A percentile compares a stretch with the other conserved stretches of the same genome.
These are phyloP conservation scores for Nidularia sp. DNA, from an alignment of 768 basidiomycete genomes.

Conservation along the genomic window DNA sequence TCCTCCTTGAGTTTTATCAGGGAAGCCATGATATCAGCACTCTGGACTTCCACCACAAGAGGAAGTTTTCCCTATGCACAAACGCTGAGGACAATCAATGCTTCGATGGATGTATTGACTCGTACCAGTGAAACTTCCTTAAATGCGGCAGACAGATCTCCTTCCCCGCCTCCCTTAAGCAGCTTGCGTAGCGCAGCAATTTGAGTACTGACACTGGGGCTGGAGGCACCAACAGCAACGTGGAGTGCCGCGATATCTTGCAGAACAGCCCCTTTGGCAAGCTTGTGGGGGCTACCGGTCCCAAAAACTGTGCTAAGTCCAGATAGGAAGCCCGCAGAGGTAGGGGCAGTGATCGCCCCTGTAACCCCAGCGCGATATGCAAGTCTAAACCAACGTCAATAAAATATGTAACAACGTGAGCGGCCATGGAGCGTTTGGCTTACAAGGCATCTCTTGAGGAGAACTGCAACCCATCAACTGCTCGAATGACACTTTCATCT, in stretches of 20 bases:
- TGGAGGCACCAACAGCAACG: slow-evolving; percentile 41
- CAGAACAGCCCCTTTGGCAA: slow-evolving; percentile 53
- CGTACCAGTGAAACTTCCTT: slow-evolving; percentile 41
- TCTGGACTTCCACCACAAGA: slow-evolving; percentile 58
- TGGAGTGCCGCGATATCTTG: slow-evolving; percentile 62
- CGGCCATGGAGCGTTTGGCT: slow-evolving; percentile 7
- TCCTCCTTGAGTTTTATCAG: slow-evolving; percentile 64
- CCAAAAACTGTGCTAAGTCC: slow-evolving; percentile 60
- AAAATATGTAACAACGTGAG: not conserved
- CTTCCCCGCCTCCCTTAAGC: slow-evolving; percentile 34
- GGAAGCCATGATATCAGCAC: slow-evolving; percentile 67
- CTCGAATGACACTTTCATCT: slow-evolving; percentile 39
- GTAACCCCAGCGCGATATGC: slow-evolving; percentile 68
- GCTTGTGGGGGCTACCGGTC: slow-evolving; percentile 49
- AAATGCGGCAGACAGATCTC: slow-evolving; percentile 37
- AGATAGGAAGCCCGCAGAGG: slow-evolving; percentile 40
- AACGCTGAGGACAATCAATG: not conserved
- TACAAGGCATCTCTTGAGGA: slow-evolving; percentile 51
- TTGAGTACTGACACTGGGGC: slow-evolving; percentile 61
- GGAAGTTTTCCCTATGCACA: slow-evolving; percentile 48
- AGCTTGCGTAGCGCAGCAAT: slow-evolving; percentile 56
- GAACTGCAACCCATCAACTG: slow-evolving; percentile 73
- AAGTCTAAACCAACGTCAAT: slow-evolving; percentile 30
- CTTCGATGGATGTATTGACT: not conserved
- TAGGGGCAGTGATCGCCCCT: slow-evolving; percentile 53